Evolutionary conservation across 345 rosid species (phyloP).

Genomic region (Euclidium syriacum): DNA sequence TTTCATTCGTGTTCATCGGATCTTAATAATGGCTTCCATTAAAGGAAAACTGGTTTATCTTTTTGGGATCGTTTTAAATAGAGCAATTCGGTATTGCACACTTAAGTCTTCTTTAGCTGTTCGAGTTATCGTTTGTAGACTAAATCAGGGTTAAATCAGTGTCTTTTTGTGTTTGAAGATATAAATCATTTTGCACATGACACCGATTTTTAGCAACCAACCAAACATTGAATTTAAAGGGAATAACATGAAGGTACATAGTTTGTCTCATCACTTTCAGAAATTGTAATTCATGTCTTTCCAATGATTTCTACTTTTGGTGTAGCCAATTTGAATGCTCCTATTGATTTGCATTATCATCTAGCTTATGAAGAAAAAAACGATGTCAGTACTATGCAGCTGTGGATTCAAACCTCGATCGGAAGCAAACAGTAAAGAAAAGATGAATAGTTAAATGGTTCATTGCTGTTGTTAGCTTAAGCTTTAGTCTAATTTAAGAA

Average conservation of each 20-base stretch:
- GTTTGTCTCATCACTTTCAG: slow-evolving; percentile 25
- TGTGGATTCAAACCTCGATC: not conserved
- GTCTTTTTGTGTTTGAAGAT: too few relatives aligned
- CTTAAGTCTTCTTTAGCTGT: not conserved
- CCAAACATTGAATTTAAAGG: slow-evolving; percentile 18
- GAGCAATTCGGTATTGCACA: not conserved
- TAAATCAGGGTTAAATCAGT: not conserved
- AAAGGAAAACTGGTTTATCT: not conserved
- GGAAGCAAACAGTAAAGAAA: not conserved
- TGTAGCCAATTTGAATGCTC: not conserved
- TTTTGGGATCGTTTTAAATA: not conserved
- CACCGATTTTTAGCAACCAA: not conserved
- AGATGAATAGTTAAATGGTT: not conserved
- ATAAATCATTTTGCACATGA: slow-evolving; percentile 17
- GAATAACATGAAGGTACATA: slow-evolving; percentile 29
- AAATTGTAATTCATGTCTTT: not conserved
- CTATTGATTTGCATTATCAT: not conserved
- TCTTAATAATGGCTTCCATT: not conserved
- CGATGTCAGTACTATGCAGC: not conserved
- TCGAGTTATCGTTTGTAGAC: not conserved
- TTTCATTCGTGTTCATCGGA: not conserved
- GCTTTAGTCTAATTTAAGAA: not conserved
- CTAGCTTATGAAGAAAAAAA: not conserved
- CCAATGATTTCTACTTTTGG: slow-evolving; percentile 9
- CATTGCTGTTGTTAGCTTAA: not conserved